These are phyloP conservation scores for Pichia terricola DNA, from an alignment of 1,139 yeast genomes.

Conservation along the genomic window DNA sequence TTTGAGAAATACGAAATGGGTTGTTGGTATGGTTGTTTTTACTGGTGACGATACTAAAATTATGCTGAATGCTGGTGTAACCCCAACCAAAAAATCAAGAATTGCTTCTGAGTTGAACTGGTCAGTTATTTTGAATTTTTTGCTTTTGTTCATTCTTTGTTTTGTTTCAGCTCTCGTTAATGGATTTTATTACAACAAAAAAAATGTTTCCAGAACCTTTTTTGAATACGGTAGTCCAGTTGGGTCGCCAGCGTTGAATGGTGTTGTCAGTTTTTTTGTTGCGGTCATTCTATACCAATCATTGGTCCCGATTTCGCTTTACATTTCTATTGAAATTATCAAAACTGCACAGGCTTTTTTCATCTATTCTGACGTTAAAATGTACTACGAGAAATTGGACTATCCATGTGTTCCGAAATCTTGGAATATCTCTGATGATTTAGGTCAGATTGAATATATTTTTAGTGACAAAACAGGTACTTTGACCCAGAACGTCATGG, in stretches of 20 bases:
- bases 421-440: slow-evolving; percentile 95
- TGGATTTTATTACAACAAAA: slow-evolving; percentile 58
- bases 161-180: slow-evolving; percentile 74
- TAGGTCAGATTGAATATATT: slow-evolving; percentile 92
- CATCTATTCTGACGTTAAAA: slow-evolving; percentile 76
- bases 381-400: slow-evolving; percentile 79
- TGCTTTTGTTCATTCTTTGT: slow-evolving; percentile 66
- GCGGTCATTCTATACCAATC: slow-evolving; percentile 83
- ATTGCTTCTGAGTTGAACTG: slow-evolving; percentile 77
- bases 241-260: slow-evolving; percentile 64
- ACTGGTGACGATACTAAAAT: slow-evolving; percentile 90
- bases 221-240: slow-evolving; percentile 67
- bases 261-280: slow-evolving; percentile 80
- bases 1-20: slow-evolving; percentile 92
- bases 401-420: slow-evolving; percentile 95
- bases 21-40: slow-evolving; percentile 76
- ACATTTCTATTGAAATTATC: slow-evolving; percentile 89
- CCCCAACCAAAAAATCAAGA: slow-evolving; percentile 82
- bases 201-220: slow-evolving; percentile 47
- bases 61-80: slow-evolving; percentile 85
- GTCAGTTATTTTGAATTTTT: slow-evolving; percentile 72
- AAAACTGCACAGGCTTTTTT: slow-evolving; percentile 91
- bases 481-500: slow-evolving; percentile 93
- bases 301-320: slow-evolving; percentile 88
- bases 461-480: slow-evolving; percentile 98